phyloP scores from a whole-genome alignment of 768 basidiomycete genomes.

The Hygrophoropsis aurantiaca region DNA sequence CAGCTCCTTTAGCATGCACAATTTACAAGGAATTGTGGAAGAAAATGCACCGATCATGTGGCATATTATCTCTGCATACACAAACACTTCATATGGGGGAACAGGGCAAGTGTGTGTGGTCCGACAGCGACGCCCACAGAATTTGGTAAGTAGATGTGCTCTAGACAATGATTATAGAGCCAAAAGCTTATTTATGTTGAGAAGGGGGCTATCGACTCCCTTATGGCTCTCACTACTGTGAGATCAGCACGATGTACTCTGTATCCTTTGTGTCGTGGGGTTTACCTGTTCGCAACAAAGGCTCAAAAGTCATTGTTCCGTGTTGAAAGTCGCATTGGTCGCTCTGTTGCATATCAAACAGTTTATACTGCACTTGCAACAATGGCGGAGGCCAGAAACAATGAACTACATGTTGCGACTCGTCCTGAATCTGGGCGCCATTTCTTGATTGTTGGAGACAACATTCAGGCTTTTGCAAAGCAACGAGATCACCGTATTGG shows the following conservation, averaged over 20 bases:
- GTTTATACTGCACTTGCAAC: constrained; percentile 5
- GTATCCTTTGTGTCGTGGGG: constrained; percentile 1
- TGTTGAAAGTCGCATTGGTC: constrained; percentile 11
- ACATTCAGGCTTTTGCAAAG: constrained; percentile 10
- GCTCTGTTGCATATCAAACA: constrained; percentile 5
- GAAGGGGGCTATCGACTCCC: not conserved
- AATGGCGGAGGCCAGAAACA: constrained; percentile 2
- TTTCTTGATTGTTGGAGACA: constrained; percentile 11
- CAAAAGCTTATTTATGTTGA: too few species aligned
- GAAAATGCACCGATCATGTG: constrained; percentile 6
- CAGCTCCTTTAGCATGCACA: not conserved
- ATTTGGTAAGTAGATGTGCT: too few species aligned
- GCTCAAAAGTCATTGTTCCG: constrained; percentile 12
- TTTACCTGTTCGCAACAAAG: constrained; percentile 11
- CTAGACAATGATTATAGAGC: too few species aligned
- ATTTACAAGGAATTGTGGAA: not conserved
- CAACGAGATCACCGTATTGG: constrained; percentile 9
- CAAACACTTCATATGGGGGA: too few species aligned
- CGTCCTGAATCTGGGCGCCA: not conserved
- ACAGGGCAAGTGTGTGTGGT: too few species aligned
- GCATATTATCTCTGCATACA: constrained; percentile 4
- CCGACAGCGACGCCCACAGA: not conserved
- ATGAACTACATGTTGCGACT: not conserved
- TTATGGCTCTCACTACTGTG: constrained; percentile 5
- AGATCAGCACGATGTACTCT: constrained; percentile 1